A percentile compares a stretch with the other conserved stretches of the same genome.
These are phyloP conservation scores for Emergomyces pasteurianus DNA, from an alignment of 2,329 filamentous ascomycete species.

Conservation along the genomic window DNA sequence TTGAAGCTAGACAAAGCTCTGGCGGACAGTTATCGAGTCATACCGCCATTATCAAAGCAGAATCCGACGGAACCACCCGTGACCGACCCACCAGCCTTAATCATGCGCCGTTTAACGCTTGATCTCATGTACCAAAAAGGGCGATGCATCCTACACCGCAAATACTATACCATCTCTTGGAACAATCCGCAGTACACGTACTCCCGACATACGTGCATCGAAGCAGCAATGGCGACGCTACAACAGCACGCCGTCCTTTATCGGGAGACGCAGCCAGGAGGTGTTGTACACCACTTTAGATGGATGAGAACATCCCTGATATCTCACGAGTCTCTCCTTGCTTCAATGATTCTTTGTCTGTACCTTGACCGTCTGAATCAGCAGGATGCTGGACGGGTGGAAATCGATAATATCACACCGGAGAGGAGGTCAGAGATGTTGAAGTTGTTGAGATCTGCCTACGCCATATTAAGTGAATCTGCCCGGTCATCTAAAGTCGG, in stretches of 20 bases:
- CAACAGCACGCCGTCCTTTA: slow-evolving; percentile 64
- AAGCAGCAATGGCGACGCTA: slow-evolving; percentile 72
- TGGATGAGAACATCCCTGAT: slow-evolving; percentile 49
- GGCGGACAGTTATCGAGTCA: slow-evolving; percentile 19
- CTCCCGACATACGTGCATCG: slow-evolving; percentile 70
- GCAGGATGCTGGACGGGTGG: background rate
- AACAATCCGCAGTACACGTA: slow-evolving; percentile 71
- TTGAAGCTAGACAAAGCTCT: slow-evolving; percentile 25
- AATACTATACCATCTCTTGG: slow-evolving; percentile 64
- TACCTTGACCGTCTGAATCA: slow-evolving; percentile 11
- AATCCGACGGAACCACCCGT: slow-evolving; percentile 13
- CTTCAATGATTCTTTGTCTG: slow-evolving; percentile 49
- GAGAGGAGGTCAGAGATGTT: slow-evolving; percentile 3
- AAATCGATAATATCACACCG: background rate
- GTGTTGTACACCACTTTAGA: slow-evolving; percentile 39
- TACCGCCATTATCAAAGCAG: slow-evolving; percentile 14
- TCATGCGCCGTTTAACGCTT: slow-evolving; percentile 40
- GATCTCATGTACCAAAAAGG: slow-evolving; percentile 60
- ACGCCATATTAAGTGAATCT: background rate
- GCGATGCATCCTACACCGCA: slow-evolving; percentile 75
- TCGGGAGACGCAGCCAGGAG: slow-evolving; percentile 42
- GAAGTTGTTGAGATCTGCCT: slow-evolving; percentile 5
- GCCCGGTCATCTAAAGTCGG: background rate
- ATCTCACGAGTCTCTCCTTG: slow-evolving; percentile 50
- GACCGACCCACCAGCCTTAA: slow-evolving; percentile 37